Evolutionary conservation across 768 basidiomycete species (phyloP), one percentile per base, ranked within the genome.

Genomic region (Dacryopinax spathularia): DNA sequence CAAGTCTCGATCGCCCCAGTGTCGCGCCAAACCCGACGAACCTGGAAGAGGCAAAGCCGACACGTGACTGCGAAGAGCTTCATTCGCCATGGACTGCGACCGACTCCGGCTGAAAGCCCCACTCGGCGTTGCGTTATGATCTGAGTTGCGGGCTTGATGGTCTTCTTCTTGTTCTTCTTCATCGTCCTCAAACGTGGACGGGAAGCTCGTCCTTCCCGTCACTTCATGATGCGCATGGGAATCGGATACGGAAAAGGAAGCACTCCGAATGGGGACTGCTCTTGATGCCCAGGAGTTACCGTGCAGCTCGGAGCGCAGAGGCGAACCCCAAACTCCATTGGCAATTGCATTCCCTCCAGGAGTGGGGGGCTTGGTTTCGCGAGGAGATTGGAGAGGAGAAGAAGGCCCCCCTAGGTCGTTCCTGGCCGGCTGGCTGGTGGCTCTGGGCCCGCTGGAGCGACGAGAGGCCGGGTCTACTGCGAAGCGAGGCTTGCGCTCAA

Each of bases 161-260:
- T 27, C 48, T 56, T 31, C 48, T 25, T 9, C 48, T 6, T 90
- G 88, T 72, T 66, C 66, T 33, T 63, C 63, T 43, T 67, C 66
- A 9, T 90, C 88, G 68, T 90, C 88, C 75, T 90, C 89, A 68
- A 87, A 82, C 0, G 87, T 90, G 25, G 86, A 88, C 4, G 85
- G 80, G 72, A 90, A 89, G 59, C 63, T 74, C 48, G 31, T 56
- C 29, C 48, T 3, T 18, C 48, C 48, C 48, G 9, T 15, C 10
- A 29, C 31, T 9, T 56, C 48, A 31, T 56, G 48, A 20, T 56
- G 48, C 9, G 48, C 25, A 56, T 56, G 48, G 25, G 48, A 15
- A 15, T 56, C 48, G 25, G 48, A 56, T 6, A 56, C 48, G 22
- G 48, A 56, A 20, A 56, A 56, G 4, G 48, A 56, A 56, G 48